Conservation (phyloP, 495 filamentous ascomycete species). For the Terfezia claveryi region DNA sequence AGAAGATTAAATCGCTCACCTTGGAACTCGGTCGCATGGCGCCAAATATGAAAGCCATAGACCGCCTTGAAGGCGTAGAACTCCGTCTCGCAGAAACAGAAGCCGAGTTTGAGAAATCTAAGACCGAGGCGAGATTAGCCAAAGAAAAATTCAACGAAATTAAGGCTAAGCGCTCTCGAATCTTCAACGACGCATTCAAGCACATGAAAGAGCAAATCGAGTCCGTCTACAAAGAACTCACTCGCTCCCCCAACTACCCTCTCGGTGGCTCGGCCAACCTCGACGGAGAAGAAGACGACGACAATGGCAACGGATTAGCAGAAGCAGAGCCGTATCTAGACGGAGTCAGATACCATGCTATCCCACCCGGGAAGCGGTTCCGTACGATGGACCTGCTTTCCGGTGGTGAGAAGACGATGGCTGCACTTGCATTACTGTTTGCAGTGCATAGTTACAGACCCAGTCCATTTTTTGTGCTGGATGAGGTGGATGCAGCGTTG, state of each 20-base stretch:
- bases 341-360: conserved; percentile 93
- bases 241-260: conserved; percentile 31
- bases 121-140: conserved; percentile 44
- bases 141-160: conserved; percentile 63
- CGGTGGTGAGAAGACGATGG: conserved; percentile 97
- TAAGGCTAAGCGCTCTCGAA: conserved; percentile 60
- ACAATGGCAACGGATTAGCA: conserved; percentile 81
- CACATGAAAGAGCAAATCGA: conserved; percentile 92
- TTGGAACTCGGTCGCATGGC: conserved; percentile 75
- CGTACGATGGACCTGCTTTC: conserved; percentile 97
- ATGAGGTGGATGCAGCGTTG: conserved; percentile 93
- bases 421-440: conserved; percentile 81
- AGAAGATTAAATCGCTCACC: conserved; percentile 50
- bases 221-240: conserved; percentile 85
- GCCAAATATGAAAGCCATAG: conserved; percentile 86
- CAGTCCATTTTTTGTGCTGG: conserved; percentile 88
- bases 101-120: conserved; percentile 68
- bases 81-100: conserved; percentile 65
- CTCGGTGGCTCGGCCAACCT: conserved; percentile 86
- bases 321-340: conserved; percentile 71
- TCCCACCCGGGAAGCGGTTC: conserved; percentile 96
- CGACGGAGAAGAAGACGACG: conserved; percentile 69
- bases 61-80: conserved; percentile 71
- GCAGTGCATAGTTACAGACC: conserved; percentile 91
- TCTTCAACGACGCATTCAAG: conserved; percentile 84